Conservation (phyloP, 768 basidiomycete species). For the Naganishia vaughanmartiniae region DNA sequence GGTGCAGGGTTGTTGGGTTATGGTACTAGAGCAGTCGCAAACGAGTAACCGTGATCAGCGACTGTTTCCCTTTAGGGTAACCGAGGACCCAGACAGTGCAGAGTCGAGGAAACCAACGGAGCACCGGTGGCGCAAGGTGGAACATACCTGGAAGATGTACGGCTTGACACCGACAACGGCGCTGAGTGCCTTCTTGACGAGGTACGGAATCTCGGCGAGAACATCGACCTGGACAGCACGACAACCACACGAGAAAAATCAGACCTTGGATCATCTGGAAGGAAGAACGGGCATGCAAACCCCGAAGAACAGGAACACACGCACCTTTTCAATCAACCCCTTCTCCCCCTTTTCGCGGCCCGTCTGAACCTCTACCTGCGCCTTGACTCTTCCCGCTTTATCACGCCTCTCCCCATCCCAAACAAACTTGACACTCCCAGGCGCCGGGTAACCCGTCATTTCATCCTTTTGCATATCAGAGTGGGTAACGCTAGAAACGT, state of each 20-base stretch:
- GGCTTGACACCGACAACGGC: slow-evolving; percentile 92
- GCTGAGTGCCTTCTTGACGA: slow-evolving; percentile 86
- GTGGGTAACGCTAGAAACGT: neutral
- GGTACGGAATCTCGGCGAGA: slow-evolving; percentile 87
- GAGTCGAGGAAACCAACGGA: slow-evolving; percentile 9
- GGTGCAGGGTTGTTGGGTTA: slow-evolving; percentile 59
- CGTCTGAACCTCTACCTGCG: slow-evolving; percentile 60
- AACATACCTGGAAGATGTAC: slow-evolving; percentile 82
- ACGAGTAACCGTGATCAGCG: neutral
- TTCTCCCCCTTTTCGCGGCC: slow-evolving; percentile 61
- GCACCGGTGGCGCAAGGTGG: neutral
- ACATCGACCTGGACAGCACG: slow-evolving; percentile 74
- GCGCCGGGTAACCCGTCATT: slow-evolving; percentile 78
- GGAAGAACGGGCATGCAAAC: too few relatives aligned
- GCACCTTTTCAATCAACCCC: slow-evolving; percentile 49
- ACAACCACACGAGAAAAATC: too few relatives aligned
- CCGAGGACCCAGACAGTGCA: too few relatives aligned
- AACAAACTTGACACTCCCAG: slow-evolving; percentile 65
- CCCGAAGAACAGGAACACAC: too few relatives aligned
- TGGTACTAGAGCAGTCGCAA: slow-evolving; percentile 56
- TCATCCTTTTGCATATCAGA: slow-evolving; percentile 58
- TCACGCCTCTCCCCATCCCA: slow-evolving; percentile 65
- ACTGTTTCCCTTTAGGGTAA: too few relatives aligned
- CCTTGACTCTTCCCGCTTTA: slow-evolving; percentile 33
- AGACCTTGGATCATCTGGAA: too few relatives aligned